These are phyloP conservation scores for Ophiostoma montium DNA, from an alignment of 2,329 filamentous ascomycete genomes.

Conservation along the genomic window DNA sequence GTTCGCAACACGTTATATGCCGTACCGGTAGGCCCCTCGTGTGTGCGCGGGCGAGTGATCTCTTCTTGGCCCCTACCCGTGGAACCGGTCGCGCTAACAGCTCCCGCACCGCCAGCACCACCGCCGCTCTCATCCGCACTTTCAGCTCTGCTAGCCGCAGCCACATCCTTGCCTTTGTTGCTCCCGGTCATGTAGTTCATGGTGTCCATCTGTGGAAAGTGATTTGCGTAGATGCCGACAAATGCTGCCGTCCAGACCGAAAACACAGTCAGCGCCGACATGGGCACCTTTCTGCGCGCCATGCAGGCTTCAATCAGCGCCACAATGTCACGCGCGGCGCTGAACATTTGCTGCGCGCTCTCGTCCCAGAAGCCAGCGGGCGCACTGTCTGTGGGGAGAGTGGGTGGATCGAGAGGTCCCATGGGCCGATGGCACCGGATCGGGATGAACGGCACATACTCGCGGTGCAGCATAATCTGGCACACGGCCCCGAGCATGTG, in stretches of 20 bases:
- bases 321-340: slow-evolving; percentile 46
- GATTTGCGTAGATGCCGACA: slow-evolving; percentile 48
- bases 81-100: neutral
- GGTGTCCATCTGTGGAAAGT: slow-evolving; percentile 56
- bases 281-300: slow-evolving; percentile 40
- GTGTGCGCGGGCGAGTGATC: neutral
- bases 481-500: slow-evolving; percentile 53
- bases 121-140: neutral
- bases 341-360: slow-evolving; percentile 48
- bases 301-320: slow-evolving; percentile 50
- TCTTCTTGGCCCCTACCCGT: neutral
- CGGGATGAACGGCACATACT: slow-evolving; percentile 54
- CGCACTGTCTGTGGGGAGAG: slow-evolving; percentile 32
- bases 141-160: neutral
- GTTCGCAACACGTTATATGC: slow-evolving; percentile 35
- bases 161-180: neutral
- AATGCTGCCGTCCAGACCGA: slow-evolving; percentile 54
- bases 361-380: slow-evolving; percentile 46
- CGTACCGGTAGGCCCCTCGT: slow-evolving; percentile 28
- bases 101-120: neutral
- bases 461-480: slow-evolving; percentile 52
- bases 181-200: slow-evolving; percentile 33
- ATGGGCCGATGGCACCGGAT: slow-evolving; percentile 34
- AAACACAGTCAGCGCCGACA: slow-evolving; percentile 55
- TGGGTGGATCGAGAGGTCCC: slow-evolving; percentile 45